Evolutionary conservation across 345 rosid species (phyloP), one percentile per base, ranked within the genome.

Genomic region (Eucalyptus globulus): DNA sequence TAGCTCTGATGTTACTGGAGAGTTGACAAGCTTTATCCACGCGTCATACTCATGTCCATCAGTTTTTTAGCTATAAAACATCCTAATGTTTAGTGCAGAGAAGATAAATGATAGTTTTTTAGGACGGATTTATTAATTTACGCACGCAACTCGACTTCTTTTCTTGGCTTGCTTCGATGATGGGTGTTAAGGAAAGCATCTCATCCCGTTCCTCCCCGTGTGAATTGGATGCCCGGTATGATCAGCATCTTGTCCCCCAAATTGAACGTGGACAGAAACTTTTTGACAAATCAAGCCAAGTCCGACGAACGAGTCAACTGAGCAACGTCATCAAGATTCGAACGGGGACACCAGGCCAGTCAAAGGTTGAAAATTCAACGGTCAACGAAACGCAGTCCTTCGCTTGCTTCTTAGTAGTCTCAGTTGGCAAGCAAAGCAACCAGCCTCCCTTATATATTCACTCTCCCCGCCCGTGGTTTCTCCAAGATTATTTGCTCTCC

Each of bases 31-130:
- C 83, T 76, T 37, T 76, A 37, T 21, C 47, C 3, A 37, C 5
- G 47, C 7, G 47, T 40, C 47, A 21, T 40, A 4, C 29, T 12
- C 16, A 40, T 11, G 10, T 65, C 37, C 37, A 4, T 76, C 85
- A 7, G 29, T 2, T 40, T 10, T 40, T 22, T 0, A 1, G 10
- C 8, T n/a, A 65, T 8, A n/a, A 7, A 14, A 8, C 5, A 65
- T 65, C 21, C 34, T 8, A n/a, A 15, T 31, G 9, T 34, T n/a
- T 65, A 3, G 37, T n/a, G 76, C 10, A 2, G 76, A 34, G 9
- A 40, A 76, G 85, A 40, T 76, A 11, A 21, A 21, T 4, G 47
- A 40, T 11, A 21, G 43, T 2, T 40, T 40, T n/a, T 40, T 1
- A 43, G 85, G 24, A 22, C 47, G 4, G 14, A 40, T 11, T 76